phyloP scores from a whole-genome alignment of 805 yeast genomes.

The Pichia pseudocactophila region DNA sequence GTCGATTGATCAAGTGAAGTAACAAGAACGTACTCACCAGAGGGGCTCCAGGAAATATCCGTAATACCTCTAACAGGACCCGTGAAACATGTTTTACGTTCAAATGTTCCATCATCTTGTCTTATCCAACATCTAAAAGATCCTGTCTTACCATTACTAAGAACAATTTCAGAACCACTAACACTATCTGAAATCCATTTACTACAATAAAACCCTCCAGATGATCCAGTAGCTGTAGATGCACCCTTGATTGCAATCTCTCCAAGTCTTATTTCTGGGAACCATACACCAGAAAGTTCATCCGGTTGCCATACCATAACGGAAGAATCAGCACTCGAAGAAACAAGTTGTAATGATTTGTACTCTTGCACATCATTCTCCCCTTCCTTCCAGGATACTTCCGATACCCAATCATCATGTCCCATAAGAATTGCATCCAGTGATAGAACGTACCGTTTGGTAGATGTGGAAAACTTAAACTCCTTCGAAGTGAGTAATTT shows the following conservation, averaged over 20 bases:
- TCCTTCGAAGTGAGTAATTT: slow-evolving; percentile 62
- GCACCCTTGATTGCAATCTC: slow-evolving; percentile 95
- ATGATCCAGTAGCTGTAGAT: slow-evolving; percentile 94
- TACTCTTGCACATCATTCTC: slow-evolving; percentile 10
- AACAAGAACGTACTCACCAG: slow-evolving; percentile 58
- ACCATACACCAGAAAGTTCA: slow-evolving; percentile 80
- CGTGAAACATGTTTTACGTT: slow-evolving; percentile 48
- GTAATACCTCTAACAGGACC: slow-evolving; percentile 74
- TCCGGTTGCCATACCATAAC: slow-evolving; percentile 94
- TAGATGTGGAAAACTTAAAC: slow-evolving; percentile 45
- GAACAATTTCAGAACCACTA: slow-evolving; percentile 36
- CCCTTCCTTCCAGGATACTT: slow-evolving; percentile 69
- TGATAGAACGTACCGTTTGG: slow-evolving; percentile 39
- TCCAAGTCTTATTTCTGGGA: slow-evolving; percentile 72
- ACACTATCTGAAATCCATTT: slow-evolving; percentile 52
- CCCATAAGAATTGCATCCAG: slow-evolving; percentile 95
- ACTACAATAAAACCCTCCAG: slow-evolving; percentile 55
- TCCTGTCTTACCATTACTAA: slow-evolving; percentile 89
- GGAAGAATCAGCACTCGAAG: slow-evolving; percentile 90
- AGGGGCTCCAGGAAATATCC: slow-evolving; percentile 66
- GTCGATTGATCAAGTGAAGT: slow-evolving; percentile 94
- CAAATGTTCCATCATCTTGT: slow-evolving; percentile 6
- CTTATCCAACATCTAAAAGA: slow-evolving; percentile 71
- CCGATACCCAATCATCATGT: slow-evolving; percentile 95
- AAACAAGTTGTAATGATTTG: slow-evolving; percentile 46